phyloP scores from a whole-genome alignment of 768 basidiomycete genomes.

The Cystobasidium onofrii region DNA sequence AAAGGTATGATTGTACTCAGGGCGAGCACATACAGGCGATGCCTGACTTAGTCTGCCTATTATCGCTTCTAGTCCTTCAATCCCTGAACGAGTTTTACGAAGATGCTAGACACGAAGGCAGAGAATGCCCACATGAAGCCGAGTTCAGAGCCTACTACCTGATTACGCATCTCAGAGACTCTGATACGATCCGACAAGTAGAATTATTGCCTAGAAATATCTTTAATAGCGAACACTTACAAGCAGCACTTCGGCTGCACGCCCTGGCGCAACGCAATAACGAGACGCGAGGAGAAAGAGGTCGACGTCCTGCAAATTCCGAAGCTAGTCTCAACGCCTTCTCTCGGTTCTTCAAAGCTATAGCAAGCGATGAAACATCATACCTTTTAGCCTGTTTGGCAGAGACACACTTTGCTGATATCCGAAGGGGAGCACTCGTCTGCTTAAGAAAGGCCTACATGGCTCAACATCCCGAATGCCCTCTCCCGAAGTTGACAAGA shows the following conservation, averaged over 20 bases:
- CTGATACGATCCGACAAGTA: constrained; percentile 42
- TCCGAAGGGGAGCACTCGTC: constrained; percentile 48
- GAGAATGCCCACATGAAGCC: constrained; percentile 71
- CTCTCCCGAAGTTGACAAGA: constrained; percentile 43
- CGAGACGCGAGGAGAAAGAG: constrained; percentile 35
- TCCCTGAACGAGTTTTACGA: constrained; percentile 89
- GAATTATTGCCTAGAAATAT: constrained; percentile 53
- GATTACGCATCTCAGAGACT: constrained; percentile 76
- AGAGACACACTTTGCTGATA: constrained; percentile 68
- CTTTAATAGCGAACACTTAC: constrained; percentile 64
- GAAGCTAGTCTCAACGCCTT: constrained; percentile 54
- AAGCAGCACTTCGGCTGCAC: constrained; percentile 72
- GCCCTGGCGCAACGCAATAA: constrained; percentile 70
- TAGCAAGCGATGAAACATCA: constrained; percentile 63
- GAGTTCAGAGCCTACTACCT: constrained; percentile 96
- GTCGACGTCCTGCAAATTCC: constrained; percentile 54
- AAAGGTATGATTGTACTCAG: constrained; percentile 84
- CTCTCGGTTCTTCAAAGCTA: constrained; percentile 60
- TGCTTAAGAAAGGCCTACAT: constrained; percentile 61
- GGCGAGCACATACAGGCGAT: no score
- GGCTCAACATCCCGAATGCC: constrained; percentile 42
- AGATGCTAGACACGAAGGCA: constrained; percentile 55
- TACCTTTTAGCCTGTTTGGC: constrained; percentile 83
- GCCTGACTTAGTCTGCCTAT: no score
- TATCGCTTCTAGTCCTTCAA: constrained; percentile 66